A percentile compares a stretch with the other conserved stretches of the same genome.
phyloP scores from a whole-genome alignment of 306 rosid genomes.

The Erythrophleum fordii region DNA sequence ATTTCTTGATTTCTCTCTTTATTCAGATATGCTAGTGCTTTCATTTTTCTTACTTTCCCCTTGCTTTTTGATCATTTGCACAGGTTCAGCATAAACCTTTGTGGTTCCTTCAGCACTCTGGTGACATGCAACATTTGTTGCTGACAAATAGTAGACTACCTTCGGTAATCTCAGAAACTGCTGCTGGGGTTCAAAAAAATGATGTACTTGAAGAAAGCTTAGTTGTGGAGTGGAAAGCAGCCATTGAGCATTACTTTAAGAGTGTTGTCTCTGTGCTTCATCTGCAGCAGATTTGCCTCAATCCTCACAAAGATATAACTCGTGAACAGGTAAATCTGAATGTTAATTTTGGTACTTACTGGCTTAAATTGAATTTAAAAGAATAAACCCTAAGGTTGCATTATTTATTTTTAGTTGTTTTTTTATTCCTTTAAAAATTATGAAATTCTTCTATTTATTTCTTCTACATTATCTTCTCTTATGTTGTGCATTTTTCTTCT shows the following conservation, averaged over 20 bases:
- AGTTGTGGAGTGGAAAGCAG: conserved; percentile 64
- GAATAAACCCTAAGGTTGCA: neutral
- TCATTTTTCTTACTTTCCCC: neutral
- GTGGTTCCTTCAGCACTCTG: conserved; percentile 86
- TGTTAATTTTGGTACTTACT: neutral
- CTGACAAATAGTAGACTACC: conserved; percentile 47
- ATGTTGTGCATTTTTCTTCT: neutral
- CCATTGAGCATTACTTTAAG: conserved; percentile 68
- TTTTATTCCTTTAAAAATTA: neutral
- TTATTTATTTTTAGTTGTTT: neutral
- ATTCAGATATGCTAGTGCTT: neutral
- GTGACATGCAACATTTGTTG: conserved; percentile 59
- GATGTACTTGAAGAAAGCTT: conserved; percentile 36
- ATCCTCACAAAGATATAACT: conserved; percentile 71
- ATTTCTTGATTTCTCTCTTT: conserved; percentile 22
- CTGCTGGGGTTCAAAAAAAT: conserved; percentile 31
- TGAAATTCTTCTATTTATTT: neutral
- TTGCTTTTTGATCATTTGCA: neutral
- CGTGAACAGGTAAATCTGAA: conserved; percentile 67
- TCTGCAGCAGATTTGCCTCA: conserved; percentile 67
- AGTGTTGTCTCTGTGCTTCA: conserved; percentile 71
- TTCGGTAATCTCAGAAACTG: conserved; percentile 42
- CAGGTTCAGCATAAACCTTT: conserved; percentile 74
- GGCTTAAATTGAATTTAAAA: neutral
- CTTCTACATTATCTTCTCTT: neutral